These are phyloP conservation scores for Hemerocallis citrina DNA, from an alignment of 106 monocot genomes.

Conservation along the genomic window DNA sequence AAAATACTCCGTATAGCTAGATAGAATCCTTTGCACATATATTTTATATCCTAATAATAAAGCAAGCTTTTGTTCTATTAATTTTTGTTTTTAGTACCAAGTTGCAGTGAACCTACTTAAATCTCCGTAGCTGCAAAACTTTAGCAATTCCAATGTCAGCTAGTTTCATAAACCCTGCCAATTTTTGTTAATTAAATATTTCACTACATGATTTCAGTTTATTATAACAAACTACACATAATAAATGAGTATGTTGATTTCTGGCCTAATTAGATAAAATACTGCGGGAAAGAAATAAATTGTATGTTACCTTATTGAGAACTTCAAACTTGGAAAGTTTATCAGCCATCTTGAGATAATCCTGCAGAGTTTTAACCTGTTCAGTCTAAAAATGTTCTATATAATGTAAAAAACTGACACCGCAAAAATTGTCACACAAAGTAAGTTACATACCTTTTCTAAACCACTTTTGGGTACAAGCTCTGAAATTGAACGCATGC, in stretches of 20 bases:
- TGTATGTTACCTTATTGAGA: slow-evolving; percentile 69
- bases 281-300: background rate
- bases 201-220: too few species aligned
- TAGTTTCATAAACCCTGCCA: too few species aligned
- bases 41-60: too few species aligned
- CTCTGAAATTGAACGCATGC: slow-evolving; percentile 71
- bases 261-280: background rate
- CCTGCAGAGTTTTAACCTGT: slow-evolving; percentile 27
- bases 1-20: too few species aligned
- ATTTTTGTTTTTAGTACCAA: too few species aligned
- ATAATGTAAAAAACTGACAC: background rate
- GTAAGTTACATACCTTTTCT: slow-evolving; percentile 29
- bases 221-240: too few species aligned
- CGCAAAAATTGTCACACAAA: background rate
- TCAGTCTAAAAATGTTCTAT: background rate
- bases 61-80: too few species aligned
- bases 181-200: too few species aligned
- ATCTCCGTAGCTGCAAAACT: too few species aligned
- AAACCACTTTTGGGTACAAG: slow-evolving; percentile 23
- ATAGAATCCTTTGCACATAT: too few species aligned
- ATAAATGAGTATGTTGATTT: background rate
- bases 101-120: too few species aligned
- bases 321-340: slow-evolving; percentile 65
- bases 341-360: slow-evolving; percentile 42
- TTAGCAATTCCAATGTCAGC: too few species aligned